A percentile compares a stretch with the other conserved stretches of the same genome.
These are phyloP conservation scores for Hanseniaspora hatyaiensis DNA, from an alignment of 805 yeast genomes.

Conservation along the genomic window DNA sequence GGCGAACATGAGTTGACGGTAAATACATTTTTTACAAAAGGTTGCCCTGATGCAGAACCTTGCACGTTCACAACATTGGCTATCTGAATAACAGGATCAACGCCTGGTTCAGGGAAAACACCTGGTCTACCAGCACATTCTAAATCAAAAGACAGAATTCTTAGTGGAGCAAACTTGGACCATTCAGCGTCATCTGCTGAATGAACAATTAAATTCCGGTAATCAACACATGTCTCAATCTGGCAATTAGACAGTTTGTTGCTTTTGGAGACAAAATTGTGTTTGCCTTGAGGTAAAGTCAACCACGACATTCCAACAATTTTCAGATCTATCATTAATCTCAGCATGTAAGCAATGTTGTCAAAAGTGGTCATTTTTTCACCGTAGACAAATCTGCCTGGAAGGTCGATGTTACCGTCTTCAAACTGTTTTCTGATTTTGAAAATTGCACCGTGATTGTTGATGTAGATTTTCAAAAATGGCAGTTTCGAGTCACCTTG, in stretches of 20 bases:
- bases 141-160: conserved; percentile 88
- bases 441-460: conserved; percentile 54
- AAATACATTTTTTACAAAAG: conserved; percentile 88
- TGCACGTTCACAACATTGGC: conserved; percentile 83
- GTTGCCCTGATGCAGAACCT: conserved; percentile 56
- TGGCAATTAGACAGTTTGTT: conserved; percentile 65
- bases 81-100: conserved; percentile 91
- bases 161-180: conserved; percentile 83
- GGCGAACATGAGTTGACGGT: conserved; percentile 86
- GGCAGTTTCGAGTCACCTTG: conserved; percentile 67
- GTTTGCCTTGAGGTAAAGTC: conserved; percentile 67
- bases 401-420: conserved; percentile 59
- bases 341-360: conserved; percentile 70
- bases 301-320: conserved; percentile 97
- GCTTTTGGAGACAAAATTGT: conserved; percentile 34
- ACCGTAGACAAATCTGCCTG: conserved; percentile 45
- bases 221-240: conserved; percentile 64
- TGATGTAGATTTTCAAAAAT: conserved; percentile 61
- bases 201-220: conserved; percentile 60
- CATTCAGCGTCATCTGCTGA: conserved; percentile 79
- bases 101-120: conserved; percentile 85
- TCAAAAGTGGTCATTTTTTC: conserved; percentile 67
- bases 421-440: conserved; percentile 73
- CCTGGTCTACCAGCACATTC: conserved; percentile 98
- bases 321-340: conserved; percentile 85